Base-by-base conservation (phyloP, 257 asterid genomes). In the Salvia rosmarinus region DNA sequence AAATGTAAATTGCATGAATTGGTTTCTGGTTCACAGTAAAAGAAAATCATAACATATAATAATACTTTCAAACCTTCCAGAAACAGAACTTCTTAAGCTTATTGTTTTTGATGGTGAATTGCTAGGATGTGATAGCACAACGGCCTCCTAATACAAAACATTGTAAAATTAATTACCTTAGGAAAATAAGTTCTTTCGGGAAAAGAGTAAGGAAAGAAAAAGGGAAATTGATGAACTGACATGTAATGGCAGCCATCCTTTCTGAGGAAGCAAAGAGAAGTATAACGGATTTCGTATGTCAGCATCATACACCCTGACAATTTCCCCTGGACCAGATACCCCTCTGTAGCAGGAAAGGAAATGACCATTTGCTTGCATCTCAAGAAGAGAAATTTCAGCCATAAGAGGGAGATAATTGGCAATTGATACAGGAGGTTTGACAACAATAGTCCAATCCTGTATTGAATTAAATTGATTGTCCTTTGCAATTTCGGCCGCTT, bases 361-460 rank as follows among this genome's bases (percentile, higher is more conserved):
- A 87, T 89, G 96, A 70, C 99, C 99, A 75, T 70, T 80, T 61
- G 70, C 74, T 86, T 91, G 99, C 91, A 85, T 91, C 89, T 91
- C 96, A 75, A 91, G 96, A 72, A 94, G 88, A 62, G 96, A 88
- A 82, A 85, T 87, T 79, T 94, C 99, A 56, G 99, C 91, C 75
- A 73, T 66, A 78, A 94, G 82, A 78, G 99, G 98, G 67, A 94
- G 99, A 80, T 82, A 89, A 70, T 94, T 91, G 66, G 88, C 75
- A 72, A 94, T 74, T 40, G 93, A 80, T 64, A 94, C 55, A 58
- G 99, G 99, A 68, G 98, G 78, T 74, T 78, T 85, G 55, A 91
- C 87, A 65, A 85, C 89, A 64, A 94, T 85, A 55, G 83, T 85
- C 99, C 99, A 94, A 73, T 91, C 99, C 59, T 82, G 83, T 49